Evolutionary conservation across 2,329 filamentous ascomycete genomes (phyloP).

Genomic region (Aspergillus brasiliensis): DNA sequence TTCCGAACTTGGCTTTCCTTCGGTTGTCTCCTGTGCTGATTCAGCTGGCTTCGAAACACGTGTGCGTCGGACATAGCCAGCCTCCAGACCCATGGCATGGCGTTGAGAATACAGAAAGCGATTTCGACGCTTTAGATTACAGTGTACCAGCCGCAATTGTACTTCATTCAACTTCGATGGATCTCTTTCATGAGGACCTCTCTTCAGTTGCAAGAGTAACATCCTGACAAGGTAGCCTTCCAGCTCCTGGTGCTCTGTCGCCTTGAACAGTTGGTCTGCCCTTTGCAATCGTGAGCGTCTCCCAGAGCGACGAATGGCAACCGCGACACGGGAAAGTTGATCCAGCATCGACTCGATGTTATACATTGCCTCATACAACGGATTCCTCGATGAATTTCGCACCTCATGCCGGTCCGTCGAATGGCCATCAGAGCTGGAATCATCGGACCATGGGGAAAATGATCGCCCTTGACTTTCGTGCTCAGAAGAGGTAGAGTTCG

Average conservation of each 20-base stretch:
- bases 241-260: background rate
- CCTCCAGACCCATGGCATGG: slow-evolving; percentile 8
- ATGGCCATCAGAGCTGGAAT: background rate
- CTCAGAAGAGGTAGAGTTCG: background rate
- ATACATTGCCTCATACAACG: slow-evolving; percentile 5
- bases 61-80: background rate
- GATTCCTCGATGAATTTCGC: background rate
- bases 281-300: slow-evolving; percentile 6
- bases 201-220: background rate
- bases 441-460: background rate
- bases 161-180: background rate
- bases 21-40: background rate
- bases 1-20: background rate
- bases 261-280: slow-evolving; percentile 7
- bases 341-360: slow-evolving; percentile 10
- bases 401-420: background rate
- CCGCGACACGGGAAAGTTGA: slow-evolving; percentile 11
- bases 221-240: too few relatives aligned
- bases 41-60: background rate
- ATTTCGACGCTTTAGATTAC: slow-evolving; percentile 14
- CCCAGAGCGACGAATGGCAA: slow-evolving; percentile 12
- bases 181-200: background rate
- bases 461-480: background rate
- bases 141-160: slow-evolving; percentile 8
- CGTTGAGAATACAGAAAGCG: slow-evolving; percentile 16